Conservation (phyloP, 2,329 filamentous ascomycete species). For the Hypoxylon rubiginosum region DNA sequence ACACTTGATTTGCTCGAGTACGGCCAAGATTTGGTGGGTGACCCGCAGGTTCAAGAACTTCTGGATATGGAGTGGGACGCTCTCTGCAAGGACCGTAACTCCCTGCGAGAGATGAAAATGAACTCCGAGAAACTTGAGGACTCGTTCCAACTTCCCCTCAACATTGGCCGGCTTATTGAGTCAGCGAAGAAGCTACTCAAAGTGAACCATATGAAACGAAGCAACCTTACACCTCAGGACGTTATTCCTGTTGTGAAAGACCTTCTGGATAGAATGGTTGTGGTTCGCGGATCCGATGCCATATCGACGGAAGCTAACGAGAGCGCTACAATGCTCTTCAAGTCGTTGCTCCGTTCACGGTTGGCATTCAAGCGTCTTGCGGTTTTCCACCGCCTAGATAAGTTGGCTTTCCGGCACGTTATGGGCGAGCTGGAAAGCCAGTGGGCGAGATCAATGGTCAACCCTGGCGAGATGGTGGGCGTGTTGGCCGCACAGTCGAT, state of each 20-base stretch:
- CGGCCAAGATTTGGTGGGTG: conserved; percentile 86
- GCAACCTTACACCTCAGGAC: conserved; percentile 89
- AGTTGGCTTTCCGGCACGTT: conserved; percentile 91
- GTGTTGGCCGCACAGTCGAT: conserved; percentile 98
- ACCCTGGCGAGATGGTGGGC: conserved; percentile 98
- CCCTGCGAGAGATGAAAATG: conserved; percentile 77
- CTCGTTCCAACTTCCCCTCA: conserved; percentile 91
- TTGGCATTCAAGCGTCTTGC: conserved; percentile 95
- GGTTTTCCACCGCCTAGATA: conserved; percentile 86
- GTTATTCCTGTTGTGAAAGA: conserved; percentile 84
- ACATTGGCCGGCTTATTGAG: conserved; percentile 90
- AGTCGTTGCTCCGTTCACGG: conserved; percentile 88
- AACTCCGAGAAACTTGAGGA: conserved; percentile 79
- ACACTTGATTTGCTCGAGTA: conserved; percentile 85
- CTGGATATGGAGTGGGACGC: conserved; percentile 91
- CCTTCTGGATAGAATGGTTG: conserved; percentile 81
- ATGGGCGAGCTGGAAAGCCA: conserved; percentile 90
- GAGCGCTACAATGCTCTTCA: conserved; percentile 92
- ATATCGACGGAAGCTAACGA: conserved; percentile 89
- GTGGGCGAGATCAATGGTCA: conserved; percentile 87
- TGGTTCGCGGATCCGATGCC: conserved; percentile 86
- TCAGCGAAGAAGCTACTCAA: conserved; percentile 92
- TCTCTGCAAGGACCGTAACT: conserved; percentile 78
- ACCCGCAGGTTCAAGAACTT: conserved; percentile 86
- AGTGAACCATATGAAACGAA: conserved; percentile 86